Conservation (phyloP, 495 filamentous ascomycete species). For the Penicillium riverlandense region DNA sequence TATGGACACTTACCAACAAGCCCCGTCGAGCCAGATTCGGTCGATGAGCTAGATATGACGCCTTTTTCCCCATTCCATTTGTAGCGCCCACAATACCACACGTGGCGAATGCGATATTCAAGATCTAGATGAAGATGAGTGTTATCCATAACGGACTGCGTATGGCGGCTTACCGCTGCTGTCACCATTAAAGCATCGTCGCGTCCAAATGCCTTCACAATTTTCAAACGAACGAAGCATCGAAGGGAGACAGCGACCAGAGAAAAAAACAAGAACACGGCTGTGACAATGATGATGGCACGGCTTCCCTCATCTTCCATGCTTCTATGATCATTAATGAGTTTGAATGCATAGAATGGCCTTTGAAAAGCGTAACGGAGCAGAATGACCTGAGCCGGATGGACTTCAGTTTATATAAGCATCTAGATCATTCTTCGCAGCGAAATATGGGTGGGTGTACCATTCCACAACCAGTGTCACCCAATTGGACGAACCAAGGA, state of each 20-base stretch:
- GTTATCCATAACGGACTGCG: neutral
- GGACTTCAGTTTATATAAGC: too few species aligned
- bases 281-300: constrained; percentile 12
- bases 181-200: constrained; percentile 21
- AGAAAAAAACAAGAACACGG: constrained; percentile 12
- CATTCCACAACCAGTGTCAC: neutral
- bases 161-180: constrained; percentile 9
- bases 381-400: too few species aligned
- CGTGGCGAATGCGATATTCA: constrained; percentile 4
- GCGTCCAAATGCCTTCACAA: constrained; percentile 21
- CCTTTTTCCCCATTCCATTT: constrained; percentile 5
- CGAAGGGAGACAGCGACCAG: constrained; percentile 12
- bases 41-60: too few species aligned
- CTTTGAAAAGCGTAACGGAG: too few species aligned
- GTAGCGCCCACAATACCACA: constrained; percentile 11
- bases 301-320: too few species aligned
- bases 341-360: too few species aligned
- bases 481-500: neutral
- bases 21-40: too few species aligned
- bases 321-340: too few species aligned
- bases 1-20: too few species aligned
- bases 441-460: too few species aligned
- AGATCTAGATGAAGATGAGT: neutral
- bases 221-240: constrained; percentile 16
- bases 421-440: too few species aligned